A percentile compares a stretch with the other conserved stretches of the same genome.
phyloP scores from a whole-genome alignment of 805 yeast species.

The Barnettozyma salicaria region DNA sequence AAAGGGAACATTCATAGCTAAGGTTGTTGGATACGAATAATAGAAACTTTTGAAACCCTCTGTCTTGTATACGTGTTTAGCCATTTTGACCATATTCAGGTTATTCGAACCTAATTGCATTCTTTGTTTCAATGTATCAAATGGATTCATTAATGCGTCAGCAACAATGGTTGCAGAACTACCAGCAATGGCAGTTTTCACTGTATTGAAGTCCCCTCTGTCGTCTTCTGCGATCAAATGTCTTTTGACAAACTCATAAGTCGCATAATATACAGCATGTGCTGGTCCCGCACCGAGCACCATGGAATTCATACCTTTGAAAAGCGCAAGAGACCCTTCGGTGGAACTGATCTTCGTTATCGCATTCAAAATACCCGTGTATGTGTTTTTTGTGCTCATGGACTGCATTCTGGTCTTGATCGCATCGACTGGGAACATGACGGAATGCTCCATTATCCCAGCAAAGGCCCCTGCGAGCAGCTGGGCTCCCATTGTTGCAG shows the following conservation, averaged over 20 bases:
- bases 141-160: conserved; percentile 96
- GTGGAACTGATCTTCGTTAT: conserved; percentile 71
- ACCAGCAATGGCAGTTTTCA: conserved; percentile 83
- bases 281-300: conserved; percentile 99
- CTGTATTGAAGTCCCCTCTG: conserved; percentile 51
- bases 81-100: conserved; percentile 29
- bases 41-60: conserved; percentile 82
- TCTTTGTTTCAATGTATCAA: conserved; percentile 91
- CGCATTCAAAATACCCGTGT: conserved; percentile 52
- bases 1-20: conserved; percentile 88
- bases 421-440: conserved; percentile 96
- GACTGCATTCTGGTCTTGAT: conserved; percentile 90
- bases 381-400: conserved; percentile 15
- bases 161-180: conserved; percentile 88
- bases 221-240: conserved; percentile 30
- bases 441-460: conserved; percentile 98
- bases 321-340: conserved; percentile 83
- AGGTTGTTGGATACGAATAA: conserved; percentile 89
- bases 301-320: conserved; percentile 93
- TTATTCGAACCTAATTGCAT: conserved; percentile 56
- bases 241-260: conserved; percentile 68
- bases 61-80: conserved; percentile 42
- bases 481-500: conserved; percentile 77
- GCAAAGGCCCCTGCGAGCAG: conserved; percentile 94
- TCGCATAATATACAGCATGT: conserved; percentile 94